phyloP scores from a whole-genome alignment of 225 moss, liverwort and hornwort genomes.

The Polytrichum commune region DNA sequence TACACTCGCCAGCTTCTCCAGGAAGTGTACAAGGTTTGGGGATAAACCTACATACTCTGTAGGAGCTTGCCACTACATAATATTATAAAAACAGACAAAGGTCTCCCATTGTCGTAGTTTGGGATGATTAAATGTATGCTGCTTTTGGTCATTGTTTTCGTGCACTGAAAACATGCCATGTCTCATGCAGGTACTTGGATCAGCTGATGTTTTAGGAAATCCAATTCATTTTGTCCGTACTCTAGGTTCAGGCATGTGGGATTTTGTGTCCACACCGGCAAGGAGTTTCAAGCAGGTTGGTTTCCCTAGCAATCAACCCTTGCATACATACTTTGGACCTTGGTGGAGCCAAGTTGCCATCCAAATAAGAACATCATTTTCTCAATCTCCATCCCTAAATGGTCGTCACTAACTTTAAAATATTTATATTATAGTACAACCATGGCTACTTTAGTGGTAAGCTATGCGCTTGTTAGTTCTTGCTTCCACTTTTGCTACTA shows the following conservation, averaged over 20 bases:
- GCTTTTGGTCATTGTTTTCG: too few species aligned
- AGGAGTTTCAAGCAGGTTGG: conserved; percentile 68
- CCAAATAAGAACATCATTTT: too few species aligned
- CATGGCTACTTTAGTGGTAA: too few species aligned
- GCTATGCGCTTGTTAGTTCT: too few species aligned
- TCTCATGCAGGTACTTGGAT: conserved; percentile 78
- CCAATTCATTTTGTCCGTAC: conserved; percentile 87
- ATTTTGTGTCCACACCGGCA: conserved; percentile 88
- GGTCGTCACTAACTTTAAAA: too few species aligned
- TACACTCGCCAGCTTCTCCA: conserved; percentile 91
- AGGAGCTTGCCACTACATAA: neutral
- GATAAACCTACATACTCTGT: neutral
- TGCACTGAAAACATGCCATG: too few species aligned
- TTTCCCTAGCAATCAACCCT: neutral
- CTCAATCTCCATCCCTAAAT: too few species aligned
- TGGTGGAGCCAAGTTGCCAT: too few species aligned
- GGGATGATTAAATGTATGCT: too few species aligned
- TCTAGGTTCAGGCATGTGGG: conserved; percentile 92
- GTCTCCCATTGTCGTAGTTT: neutral
- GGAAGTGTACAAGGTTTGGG: conserved; percentile 82
- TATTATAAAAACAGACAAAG: neutral
- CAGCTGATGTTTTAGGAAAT: conserved; percentile 93
- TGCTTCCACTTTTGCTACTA: too few species aligned
- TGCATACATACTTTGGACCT: too few species aligned
- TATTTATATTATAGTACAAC: too few species aligned